Conservation (phyloP, 768 basidiomycete genomes). For the Tulasnella sp. region DNA sequence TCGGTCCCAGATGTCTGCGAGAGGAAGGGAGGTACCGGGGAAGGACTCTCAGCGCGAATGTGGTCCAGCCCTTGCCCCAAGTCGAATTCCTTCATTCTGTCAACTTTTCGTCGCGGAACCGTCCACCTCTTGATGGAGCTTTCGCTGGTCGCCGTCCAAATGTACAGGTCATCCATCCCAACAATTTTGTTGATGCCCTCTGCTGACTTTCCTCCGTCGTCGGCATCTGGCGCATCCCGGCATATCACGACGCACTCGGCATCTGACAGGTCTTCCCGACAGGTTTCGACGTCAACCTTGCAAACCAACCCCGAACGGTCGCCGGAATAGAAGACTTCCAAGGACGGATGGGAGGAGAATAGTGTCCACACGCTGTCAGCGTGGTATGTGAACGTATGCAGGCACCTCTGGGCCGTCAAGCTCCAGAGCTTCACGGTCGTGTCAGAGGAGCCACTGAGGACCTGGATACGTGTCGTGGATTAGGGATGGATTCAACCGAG, state of each 20-base stretch:
- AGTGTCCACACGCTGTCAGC: constrained; percentile 91
- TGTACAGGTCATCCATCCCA: constrained; percentile 71
- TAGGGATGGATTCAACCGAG: not conserved
- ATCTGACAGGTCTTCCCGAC: constrained; percentile 66
- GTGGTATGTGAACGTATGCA: constrained; percentile 96
- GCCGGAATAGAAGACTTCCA: constrained; percentile 91
- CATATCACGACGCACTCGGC: constrained; percentile 86
- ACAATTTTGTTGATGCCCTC: constrained; percentile 82
- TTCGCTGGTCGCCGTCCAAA: constrained; percentile 87
- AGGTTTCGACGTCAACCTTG: constrained; percentile 84
- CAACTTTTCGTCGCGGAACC: constrained; percentile 51
- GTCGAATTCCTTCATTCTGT: constrained; percentile 31
- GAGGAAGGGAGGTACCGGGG: not conserved
- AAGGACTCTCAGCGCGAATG: not conserved
- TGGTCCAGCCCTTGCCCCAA: not conserved
- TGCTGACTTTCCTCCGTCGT: constrained; percentile 34
- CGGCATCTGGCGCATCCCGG: constrained; percentile 33
- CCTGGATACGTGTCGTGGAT: constrained; percentile 38
- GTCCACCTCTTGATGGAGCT: constrained; percentile 81
- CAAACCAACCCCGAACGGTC: constrained; percentile 88
- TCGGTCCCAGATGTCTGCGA: not conserved
- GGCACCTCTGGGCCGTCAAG: constrained; percentile 72
- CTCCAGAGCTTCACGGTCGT: constrained; percentile 95
- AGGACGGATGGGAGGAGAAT: constrained; percentile 77
- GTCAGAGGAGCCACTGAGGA: constrained; percentile 83